Evolutionary conservation across 225 moss, liverwort and hornwort genomes (phyloP), one percentile per base, ranked within the genome.

Genomic region (Ulota crispa): DNA sequence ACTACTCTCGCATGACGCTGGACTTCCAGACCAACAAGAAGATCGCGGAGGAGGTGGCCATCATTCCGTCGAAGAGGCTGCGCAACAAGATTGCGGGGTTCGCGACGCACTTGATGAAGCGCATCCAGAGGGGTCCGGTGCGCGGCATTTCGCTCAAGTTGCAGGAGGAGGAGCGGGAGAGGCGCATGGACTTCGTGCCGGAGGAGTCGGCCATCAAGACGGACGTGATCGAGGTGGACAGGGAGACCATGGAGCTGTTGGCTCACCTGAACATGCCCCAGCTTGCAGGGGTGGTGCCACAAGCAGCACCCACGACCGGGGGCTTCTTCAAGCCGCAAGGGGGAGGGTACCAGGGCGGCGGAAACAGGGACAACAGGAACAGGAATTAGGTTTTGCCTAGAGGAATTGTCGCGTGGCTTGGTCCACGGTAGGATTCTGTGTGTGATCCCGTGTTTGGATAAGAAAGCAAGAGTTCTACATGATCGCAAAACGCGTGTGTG

Each of bases 21-120:
- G 94, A 93, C 68, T 96, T 94, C 83, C 94, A 96, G 72, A 96
- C 96, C 8, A 96, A 96, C 91, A 96, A 94, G 91, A 94, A 94
- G 90, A 93, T 96, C 16, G 94, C 92, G 0, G 96, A 96, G 83
- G 94, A 96, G 85, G 96, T 96, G 45, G 93, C 94, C 0, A 94
- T 96, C 47, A 96, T 96, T 37, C 94, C 96, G 2, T 94, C 94
- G 5, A 94, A 96, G 81, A 87, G 94, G 32, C 85, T 96, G 20
- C 89, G 92, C 30, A 96, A 96, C 70, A 96, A 96, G 81, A 96
- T 96, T 41, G 94, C 90, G 0, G 94, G 94, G 30, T 94, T 96
- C 62, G 96, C 96, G 3, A 96, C 94, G 55, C 96, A 96, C 78
- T 89, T 96, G 88, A 94, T 96, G 96, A 96, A 93, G 94, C 91